Evolutionary conservation across 805 yeast species (phyloP).

Genomic region (Yamadazyma insecticola): DNA sequence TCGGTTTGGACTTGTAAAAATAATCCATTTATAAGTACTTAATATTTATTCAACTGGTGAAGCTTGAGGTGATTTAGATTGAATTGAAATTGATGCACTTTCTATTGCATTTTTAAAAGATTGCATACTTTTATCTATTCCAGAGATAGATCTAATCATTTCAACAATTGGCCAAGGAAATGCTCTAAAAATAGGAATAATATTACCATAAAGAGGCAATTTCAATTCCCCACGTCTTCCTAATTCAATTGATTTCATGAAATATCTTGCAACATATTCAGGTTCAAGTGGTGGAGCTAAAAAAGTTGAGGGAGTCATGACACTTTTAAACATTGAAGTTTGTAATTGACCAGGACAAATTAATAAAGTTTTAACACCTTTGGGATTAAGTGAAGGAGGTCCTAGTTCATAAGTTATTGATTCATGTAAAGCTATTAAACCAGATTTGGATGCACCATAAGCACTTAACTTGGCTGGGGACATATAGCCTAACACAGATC

Average conservation of each 20-base stretch:
- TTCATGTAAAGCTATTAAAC: slow-evolving; percentile 79
- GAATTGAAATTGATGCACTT: no score
- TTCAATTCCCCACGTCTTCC: slow-evolving; percentile 69
- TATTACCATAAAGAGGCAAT: slow-evolving; percentile 71
- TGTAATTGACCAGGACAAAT: slow-evolving; percentile 85
- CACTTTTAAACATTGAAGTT: slow-evolving; percentile 70
- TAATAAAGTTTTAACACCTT: slow-evolving; percentile 66
- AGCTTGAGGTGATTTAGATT: no score
- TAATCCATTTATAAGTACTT: no score
- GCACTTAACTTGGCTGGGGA: slow-evolving; percentile 79
- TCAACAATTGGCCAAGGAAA: slow-evolving; percentile 68
- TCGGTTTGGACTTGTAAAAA: no score
- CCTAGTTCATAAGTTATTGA: slow-evolving; percentile 69
- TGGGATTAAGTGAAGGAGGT: slow-evolving; percentile 38
- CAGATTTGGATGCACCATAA: slow-evolving; percentile 90
- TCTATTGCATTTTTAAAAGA: slow-evolving; percentile 13
- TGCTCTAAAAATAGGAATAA: slow-evolving; percentile 66
- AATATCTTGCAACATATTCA: slow-evolving; percentile 51
- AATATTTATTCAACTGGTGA: no score
- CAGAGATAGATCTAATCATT: slow-evolving; percentile 52
- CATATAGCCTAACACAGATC: slow-evolving; percentile 80
- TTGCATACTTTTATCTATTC: slow-evolving; percentile 57
- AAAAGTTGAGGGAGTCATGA: slow-evolving; percentile 65
- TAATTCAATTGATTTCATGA: slow-evolving; percentile 50
- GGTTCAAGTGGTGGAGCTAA: slow-evolving; percentile 85